Evolutionary conservation across 768 basidiomycete species (phyloP), one percentile per base, ranked within the genome.

Genomic region (Lentinula boryana): DNA sequence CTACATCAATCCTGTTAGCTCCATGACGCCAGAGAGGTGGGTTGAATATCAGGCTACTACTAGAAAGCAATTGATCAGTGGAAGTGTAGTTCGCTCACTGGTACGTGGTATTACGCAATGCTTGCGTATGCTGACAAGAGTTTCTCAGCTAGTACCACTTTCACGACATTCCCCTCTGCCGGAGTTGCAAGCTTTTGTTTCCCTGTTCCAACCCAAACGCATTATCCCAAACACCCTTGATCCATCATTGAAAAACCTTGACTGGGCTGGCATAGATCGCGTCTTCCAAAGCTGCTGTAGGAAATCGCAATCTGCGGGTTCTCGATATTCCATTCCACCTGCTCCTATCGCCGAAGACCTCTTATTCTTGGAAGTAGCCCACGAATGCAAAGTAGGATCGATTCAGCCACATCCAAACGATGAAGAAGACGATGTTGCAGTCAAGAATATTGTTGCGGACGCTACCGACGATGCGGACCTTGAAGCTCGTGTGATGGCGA

Each of bases 121-220:
- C 10, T 38, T 21, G 15, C 40, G 2, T 44, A 60, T 41, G 32
- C 50, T 63, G n/a, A 58, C 21, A 16, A 56, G 36, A 58, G 10
- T 5, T 32, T 38, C 15, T 5, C 62, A 95, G 93, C 81, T 92
- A 8, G 86, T 90, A 6, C 93, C 93, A 0, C 78, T 98, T 5
- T 84, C 85, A 8, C 84, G 96, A 2, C 96, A 98, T 68, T 96
- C 94, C 0, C 80, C 90, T 0, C 81, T 97, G 4, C 90, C 91
- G 0, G 96, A 98, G 68, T 81, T 99, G 0, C 85, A 87, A 62
- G 73, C 76, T 1, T 88, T 99, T 57, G 92, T 97, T 27, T 75
- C 80, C 0, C 79, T 96, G 16, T 97, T 99, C 73, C 81, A 82
- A 18, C 96, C 96, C 0, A 78, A 74, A 43, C 78, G 82, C 3